phyloP scores from a whole-genome alignment of 1,284 basidiomycete species.

The Apiotrichum sp. region DNA sequence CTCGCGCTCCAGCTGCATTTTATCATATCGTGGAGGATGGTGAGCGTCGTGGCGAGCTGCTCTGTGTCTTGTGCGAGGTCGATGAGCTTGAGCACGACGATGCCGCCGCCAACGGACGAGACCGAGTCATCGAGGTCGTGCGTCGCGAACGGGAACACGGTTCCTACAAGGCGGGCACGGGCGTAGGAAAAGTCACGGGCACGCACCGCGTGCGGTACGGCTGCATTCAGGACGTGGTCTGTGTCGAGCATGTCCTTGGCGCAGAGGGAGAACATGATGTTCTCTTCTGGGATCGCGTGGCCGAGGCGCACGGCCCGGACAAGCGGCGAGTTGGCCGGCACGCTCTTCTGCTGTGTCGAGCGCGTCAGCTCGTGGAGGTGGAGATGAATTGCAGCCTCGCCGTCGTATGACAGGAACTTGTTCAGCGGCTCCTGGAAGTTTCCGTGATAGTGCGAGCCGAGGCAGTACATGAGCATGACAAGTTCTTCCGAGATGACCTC shows the following conservation, averaged over 20 bases:
- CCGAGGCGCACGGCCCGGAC: slow-evolving; percentile 44
- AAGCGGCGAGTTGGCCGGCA: slow-evolving; percentile 36
- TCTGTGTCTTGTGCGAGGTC: slow-evolving; percentile 69
- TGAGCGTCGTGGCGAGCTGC: slow-evolving; percentile 64
- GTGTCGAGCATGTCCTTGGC: slow-evolving; percentile 30
- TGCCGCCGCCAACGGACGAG: slow-evolving; percentile 77
- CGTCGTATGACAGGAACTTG: slow-evolving; percentile 47
- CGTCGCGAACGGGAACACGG: slow-evolving; percentile 59
- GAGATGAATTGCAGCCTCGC: slow-evolving; percentile 45
- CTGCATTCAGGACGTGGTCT: slow-evolving; percentile 32
- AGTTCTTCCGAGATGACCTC: slow-evolving; percentile 45
- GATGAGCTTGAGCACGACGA: slow-evolving; percentile 67
- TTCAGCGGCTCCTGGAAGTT: slow-evolving; percentile 45
- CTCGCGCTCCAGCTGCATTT: slow-evolving; percentile 84
- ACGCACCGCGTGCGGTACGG: slow-evolving; percentile 32
- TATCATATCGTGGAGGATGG: slow-evolving; percentile 68
- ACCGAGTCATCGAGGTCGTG: slow-evolving; percentile 67
- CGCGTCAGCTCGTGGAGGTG: slow-evolving; percentile 38
- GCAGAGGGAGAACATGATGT: slow-evolving; percentile 37
- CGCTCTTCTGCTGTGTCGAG: slow-evolving; percentile 28
- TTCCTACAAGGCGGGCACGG: slow-evolving; percentile 50
- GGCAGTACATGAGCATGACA: slow-evolving; percentile 40
- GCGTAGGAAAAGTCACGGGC: slow-evolving; percentile 31
- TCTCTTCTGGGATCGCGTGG: slow-evolving; percentile 39
- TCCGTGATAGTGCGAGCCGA: slow-evolving; percentile 45